Percentiles rank a stretch among this genome's conserved stretches.
phyloP scores from a whole-genome alignment of 169 alveolate species.

The Toxoplasma gondii region DNA sequence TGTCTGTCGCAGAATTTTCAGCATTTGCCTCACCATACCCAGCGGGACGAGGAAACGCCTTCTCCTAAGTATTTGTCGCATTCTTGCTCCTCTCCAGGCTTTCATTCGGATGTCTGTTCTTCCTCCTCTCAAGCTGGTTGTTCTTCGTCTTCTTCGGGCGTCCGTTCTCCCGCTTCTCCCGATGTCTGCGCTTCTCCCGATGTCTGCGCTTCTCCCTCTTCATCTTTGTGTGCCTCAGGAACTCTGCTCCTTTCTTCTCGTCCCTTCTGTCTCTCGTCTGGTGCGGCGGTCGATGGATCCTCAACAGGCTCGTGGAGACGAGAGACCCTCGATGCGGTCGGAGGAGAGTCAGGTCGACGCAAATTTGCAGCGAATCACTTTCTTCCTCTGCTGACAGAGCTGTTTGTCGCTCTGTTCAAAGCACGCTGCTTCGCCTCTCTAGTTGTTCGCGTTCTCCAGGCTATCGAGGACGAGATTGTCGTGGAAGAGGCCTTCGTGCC shows the following conservation, averaged over 20 bases:
- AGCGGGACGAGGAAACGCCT: background rate
- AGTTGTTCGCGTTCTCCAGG: slow-evolving; percentile 7
- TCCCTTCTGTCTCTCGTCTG: no score
- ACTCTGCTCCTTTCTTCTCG: no score
- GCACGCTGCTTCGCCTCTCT: slow-evolving; percentile 30
- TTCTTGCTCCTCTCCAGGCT: no score
- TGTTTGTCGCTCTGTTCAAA: slow-evolving; percentile 7
- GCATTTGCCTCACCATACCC: background rate
- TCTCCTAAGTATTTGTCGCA: no score
- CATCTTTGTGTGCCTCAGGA: no score
- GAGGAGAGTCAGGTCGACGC: no score
- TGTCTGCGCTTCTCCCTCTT: background rate
- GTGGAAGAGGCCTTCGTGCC: slow-evolving; percentile 21
- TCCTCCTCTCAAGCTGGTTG: background rate
- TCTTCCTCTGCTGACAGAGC: slow-evolving; percentile 22
- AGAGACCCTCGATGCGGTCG: no score
- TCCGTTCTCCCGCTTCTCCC: background rate
- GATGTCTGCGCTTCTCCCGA: background rate
- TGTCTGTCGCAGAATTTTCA: background rate
- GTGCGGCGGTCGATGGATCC: no score
- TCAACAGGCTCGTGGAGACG: no score
- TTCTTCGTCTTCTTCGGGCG: background rate
- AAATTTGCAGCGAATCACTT: background rate
- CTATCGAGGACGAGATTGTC: slow-evolving; percentile 29
- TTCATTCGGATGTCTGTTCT: no score